Percentiles rank a stretch among this genome's conserved stretches.
phyloP scores from a whole-genome alignment of 1,139 yeast genomes.

The Kazachstania sp. region DNA sequence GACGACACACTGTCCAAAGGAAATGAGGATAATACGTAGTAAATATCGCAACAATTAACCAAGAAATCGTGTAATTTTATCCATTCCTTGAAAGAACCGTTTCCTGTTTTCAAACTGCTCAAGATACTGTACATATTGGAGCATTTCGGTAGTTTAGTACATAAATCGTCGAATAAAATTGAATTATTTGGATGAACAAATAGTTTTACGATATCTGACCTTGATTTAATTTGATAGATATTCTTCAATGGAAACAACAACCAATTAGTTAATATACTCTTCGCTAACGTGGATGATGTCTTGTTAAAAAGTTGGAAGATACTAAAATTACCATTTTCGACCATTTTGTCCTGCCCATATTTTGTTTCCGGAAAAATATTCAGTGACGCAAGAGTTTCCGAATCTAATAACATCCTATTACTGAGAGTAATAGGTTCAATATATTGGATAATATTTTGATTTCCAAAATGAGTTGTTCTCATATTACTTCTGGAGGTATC shows the following conservation, averaged over 20 bases:
- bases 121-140: conserved; percentile 27
- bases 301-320: conserved; percentile 25
- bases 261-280: conserved; percentile 31
- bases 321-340: conserved; percentile 14
- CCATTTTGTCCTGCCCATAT: conserved; percentile 12
- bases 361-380: conserved; percentile 24
- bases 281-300: conserved; percentile 31
- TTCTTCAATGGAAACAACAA: conserved; percentile 32
- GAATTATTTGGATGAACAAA: conserved; percentile 20
- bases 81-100: conserved; percentile 26
- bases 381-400: conserved; percentile 33
- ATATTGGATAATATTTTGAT: background rate
- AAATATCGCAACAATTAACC: conserved; percentile 8
- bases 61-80: conserved; percentile 16
- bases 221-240: conserved; percentile 19
- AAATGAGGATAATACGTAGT: conserved; percentile 4
- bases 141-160: conserved; percentile 19
- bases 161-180: conserved; percentile 12
- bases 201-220: conserved; percentile 29
- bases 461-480: background rate
- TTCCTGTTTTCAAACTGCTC: conserved; percentile 27
- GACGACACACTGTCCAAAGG: conserved; percentile 2
- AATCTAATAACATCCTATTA: conserved; percentile 31
- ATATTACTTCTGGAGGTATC: background rate
- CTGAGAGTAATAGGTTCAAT: conserved; percentile 7